phyloP scores from a whole-genome alignment of 192 early-diverging fungal genomes.

The Obelidium mucronatum region DNA sequence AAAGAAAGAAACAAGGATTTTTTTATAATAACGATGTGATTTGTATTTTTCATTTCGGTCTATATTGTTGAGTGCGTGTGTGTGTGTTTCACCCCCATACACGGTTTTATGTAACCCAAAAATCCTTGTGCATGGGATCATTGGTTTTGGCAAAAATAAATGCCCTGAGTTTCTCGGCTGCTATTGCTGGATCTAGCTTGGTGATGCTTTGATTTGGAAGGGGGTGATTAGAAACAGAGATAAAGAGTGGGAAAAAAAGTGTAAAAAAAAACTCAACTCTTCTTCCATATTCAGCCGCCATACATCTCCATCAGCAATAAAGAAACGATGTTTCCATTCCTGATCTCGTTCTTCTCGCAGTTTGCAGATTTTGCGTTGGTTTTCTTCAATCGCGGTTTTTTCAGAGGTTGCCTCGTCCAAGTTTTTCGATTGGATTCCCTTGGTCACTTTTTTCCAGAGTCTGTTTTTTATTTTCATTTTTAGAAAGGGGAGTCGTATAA shows the following conservation, averaged over 20 bases:
- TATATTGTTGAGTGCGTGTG: too few relatives aligned
- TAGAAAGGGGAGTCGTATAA: too few relatives aligned
- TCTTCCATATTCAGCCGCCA: conserved; percentile 34
- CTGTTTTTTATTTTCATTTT: too few relatives aligned
- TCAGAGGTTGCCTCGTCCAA: conserved; percentile 66
- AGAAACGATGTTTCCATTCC: conserved; percentile 62
- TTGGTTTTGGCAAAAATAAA: background rate
- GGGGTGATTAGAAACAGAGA: background rate
- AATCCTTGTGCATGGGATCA: background rate
- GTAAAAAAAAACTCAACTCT: conserved; percentile 5
- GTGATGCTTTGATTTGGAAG: background rate
- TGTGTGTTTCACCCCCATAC: too few relatives aligned
- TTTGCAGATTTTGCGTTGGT: conserved; percentile 64
- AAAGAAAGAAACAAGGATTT: too few relatives aligned
- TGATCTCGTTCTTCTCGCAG: conserved; percentile 51
- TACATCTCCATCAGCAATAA: conserved; percentile 50
- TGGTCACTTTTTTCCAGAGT: conserved; percentile 72
- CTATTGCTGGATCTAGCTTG: background rate
- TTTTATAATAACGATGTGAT: too few relatives aligned
- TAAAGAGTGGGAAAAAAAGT: background rate
- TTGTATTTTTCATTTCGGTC: too few relatives aligned
- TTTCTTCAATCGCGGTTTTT: conserved; percentile 72
- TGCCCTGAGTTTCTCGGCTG: background rate
- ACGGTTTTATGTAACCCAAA: too few relatives aligned
- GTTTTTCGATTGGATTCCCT: conserved; percentile 60